A percentile compares a stretch with the other conserved stretches of the same genome.
Conservation (phyloP, 768 basidiomycete genomes). For the Leccinum sublutescens region DNA sequence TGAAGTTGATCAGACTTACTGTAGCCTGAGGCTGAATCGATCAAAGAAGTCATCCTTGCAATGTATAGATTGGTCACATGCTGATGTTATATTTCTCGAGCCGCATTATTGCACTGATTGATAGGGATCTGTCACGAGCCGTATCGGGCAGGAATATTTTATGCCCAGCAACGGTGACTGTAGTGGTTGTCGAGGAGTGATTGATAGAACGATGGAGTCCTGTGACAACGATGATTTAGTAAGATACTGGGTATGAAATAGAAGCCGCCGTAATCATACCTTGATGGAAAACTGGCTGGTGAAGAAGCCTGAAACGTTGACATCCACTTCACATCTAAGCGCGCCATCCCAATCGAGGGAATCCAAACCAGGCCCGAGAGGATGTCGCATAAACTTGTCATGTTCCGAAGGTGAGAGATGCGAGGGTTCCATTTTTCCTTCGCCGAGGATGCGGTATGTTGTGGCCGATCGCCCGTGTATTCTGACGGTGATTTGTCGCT, state of each 20-base stretch:
- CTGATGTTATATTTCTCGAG: neutral
- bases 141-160: slow-evolving; percentile 51
- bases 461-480: slow-evolving; percentile 22
- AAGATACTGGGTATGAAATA: neutral
- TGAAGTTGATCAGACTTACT: neutral
- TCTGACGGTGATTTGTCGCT: slow-evolving; percentile 47
- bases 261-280: slow-evolving; percentile 34
- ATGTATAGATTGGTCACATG: neutral
- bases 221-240: slow-evolving; percentile 21
- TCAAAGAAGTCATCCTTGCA: neutral
- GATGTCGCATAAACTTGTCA: slow-evolving; percentile 2
- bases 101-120: slow-evolving; percentile 5
- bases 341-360: slow-evolving; percentile 65
- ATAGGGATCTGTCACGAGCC: slow-evolving; percentile 59
- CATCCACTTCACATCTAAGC: slow-evolving; percentile 37
- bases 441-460: slow-evolving; percentile 37
- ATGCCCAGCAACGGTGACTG: slow-evolving; percentile 35
- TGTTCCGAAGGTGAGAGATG: slow-evolving; percentile 33
- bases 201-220: slow-evolving; percentile 56
- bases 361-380: slow-evolving; percentile 31
- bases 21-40: neutral
- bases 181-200: slow-evolving; percentile 42
- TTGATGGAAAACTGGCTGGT: slow-evolving; percentile 47
- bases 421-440: slow-evolving; percentile 48
- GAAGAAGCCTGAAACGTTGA: slow-evolving; percentile 46